These are phyloP conservation scores for Starmera quercuum DNA, from an alignment of 805 yeast genomes.

Conservation along the genomic window DNA sequence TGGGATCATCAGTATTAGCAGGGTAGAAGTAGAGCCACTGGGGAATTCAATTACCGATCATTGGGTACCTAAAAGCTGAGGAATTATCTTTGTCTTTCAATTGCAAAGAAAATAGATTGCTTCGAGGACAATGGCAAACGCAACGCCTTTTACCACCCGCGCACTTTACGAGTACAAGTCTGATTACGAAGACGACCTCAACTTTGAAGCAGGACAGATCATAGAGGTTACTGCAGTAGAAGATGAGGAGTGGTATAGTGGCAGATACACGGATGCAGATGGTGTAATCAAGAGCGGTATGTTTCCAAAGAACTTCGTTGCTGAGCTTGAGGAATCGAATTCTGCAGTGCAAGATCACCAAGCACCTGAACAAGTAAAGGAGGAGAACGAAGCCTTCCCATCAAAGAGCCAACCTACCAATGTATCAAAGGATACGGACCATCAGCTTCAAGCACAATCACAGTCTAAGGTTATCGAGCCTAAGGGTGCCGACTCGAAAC, in stretches of 20 bases:
- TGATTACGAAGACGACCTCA: slow-evolving; percentile 78
- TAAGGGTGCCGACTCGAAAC: not conserved
- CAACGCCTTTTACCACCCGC: slow-evolving; percentile 54
- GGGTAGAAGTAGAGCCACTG: too few species aligned
- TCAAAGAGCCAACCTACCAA: slow-evolving; percentile 1
- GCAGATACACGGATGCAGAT: slow-evolving; percentile 38
- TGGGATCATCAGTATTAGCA: too few species aligned
- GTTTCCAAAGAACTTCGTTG: slow-evolving; percentile 84
- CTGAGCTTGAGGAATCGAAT: slow-evolving; percentile 1
- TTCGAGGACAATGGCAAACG: too few species aligned
- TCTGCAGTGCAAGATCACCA: too few species aligned
- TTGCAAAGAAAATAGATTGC: too few species aligned
- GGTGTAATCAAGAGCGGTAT: slow-evolving; percentile 56
- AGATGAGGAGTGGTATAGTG: slow-evolving; percentile 90
- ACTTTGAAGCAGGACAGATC: slow-evolving; percentile 57
- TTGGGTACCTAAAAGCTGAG: too few species aligned
- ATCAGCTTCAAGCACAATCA: slow-evolving; percentile 21
- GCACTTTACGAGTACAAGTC: slow-evolving; percentile 63
- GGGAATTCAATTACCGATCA: too few species aligned
- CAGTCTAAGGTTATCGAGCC: not conserved
- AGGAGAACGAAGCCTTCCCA: slow-evolving; percentile 1
- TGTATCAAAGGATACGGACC: not conserved
- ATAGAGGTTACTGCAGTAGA: slow-evolving; percentile 74
- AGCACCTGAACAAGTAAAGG: slow-evolving; percentile 3
- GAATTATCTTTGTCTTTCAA: too few species aligned